Evolutionary conservation across 139 green algal species (phyloP).

Genomic region (Micractinium sp.): DNA sequence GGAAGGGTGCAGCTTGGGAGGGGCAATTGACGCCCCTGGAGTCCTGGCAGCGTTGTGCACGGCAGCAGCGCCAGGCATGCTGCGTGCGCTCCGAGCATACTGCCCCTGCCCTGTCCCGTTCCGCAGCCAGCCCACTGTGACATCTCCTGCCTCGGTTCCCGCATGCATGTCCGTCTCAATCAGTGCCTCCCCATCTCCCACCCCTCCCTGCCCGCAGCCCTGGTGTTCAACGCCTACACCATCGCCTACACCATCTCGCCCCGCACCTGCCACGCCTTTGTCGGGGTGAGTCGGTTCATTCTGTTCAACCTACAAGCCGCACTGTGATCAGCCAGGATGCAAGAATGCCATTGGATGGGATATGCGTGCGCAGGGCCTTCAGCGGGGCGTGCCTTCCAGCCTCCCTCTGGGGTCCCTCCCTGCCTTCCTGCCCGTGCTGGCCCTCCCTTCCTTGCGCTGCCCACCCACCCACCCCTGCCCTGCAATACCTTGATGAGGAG

Average conservation of each 20-base stretch:
- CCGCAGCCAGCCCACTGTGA: not conserved
- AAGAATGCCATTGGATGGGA: no score
- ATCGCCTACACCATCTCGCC: constrained; percentile 86
- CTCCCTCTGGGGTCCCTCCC: no score
- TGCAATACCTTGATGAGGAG: no score
- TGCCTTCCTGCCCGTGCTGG: no score
- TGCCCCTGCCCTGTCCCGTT: no score
- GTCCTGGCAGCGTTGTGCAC: not conserved
- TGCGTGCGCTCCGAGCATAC: no score
- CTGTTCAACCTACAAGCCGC: no score
- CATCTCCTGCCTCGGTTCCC: not conserved
- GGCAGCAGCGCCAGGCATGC: not conserved
- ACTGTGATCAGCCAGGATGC: no score
- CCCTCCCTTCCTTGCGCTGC: no score
- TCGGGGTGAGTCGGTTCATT: constrained; percentile 53
- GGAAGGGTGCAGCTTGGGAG: not conserved
- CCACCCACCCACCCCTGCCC: no score
- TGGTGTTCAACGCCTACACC: constrained; percentile 93
- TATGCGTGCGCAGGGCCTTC: not conserved
- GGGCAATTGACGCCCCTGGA: not conserved
- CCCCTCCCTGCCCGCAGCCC: constrained; percentile 52
- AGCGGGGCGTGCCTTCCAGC: not conserved
- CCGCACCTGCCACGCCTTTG: constrained; percentile 81
- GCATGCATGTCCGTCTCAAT: no score
- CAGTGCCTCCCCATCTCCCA: not conserved